Percentiles rank a stretch among this genome's conserved stretches.
phyloP scores from a whole-genome alignment of 352 stramenopile genomes.

The Phytophthora idaei region DNA sequence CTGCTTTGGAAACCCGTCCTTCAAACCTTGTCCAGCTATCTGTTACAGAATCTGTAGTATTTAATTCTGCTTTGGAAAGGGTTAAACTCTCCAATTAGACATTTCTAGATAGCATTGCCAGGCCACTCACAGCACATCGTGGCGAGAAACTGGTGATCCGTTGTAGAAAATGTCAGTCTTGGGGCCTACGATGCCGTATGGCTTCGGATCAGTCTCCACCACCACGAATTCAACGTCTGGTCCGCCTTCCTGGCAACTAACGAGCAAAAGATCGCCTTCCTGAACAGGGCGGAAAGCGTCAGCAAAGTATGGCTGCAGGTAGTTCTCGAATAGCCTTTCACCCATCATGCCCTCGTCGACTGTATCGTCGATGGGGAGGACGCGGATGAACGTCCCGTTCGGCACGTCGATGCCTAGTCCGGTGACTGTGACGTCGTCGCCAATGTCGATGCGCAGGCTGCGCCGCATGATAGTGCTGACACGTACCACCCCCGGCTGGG shows the following conservation, averaged over 20 bases:
- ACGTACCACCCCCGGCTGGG: conserved; percentile 8
- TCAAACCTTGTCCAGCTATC: conserved; percentile 1
- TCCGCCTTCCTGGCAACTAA: neutral
- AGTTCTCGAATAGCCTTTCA: conserved; percentile 24
- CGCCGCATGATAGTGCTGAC: conserved; percentile 32
- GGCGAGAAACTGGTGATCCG: conserved; percentile 18
- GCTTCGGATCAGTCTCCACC: conserved; percentile 22
- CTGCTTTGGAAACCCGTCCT: neutral
- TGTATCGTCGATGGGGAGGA: conserved; percentile 30
- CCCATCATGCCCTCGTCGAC: conserved; percentile 15
- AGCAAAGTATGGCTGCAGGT: conserved; percentile 11
- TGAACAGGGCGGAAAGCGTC: conserved; percentile 23
- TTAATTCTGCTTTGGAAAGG: too few species aligned
- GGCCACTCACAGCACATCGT: too few species aligned
- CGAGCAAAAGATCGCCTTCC: conserved; percentile 22
- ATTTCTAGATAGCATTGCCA: too few species aligned
- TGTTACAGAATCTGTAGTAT: too few species aligned
- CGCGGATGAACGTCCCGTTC: conserved; percentile 19
- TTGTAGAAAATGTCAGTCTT: conserved; percentile 32
- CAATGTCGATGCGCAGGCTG: conserved; percentile 24
- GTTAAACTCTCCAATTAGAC: too few species aligned
- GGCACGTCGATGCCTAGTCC: conserved; percentile 22
- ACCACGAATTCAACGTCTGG: conserved; percentile 10
- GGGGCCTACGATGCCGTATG: conserved; percentile 25
- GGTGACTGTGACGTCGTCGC: conserved; percentile 20